phyloP scores from a whole-genome alignment of 495 filamentous ascomycete genomes.

The Xylaria castorea region DNA sequence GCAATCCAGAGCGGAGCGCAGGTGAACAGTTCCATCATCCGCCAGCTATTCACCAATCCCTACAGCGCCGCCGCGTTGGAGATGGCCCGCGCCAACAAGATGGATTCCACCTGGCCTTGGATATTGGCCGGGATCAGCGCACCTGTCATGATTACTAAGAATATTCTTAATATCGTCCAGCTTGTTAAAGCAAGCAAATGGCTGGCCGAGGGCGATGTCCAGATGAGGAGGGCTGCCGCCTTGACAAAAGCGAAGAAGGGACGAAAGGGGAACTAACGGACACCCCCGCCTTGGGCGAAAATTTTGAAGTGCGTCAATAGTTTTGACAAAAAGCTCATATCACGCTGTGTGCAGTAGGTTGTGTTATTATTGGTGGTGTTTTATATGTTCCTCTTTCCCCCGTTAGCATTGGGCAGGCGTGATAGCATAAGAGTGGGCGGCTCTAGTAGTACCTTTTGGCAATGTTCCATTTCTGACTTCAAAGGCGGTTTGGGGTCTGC shows the following conservation, averaged over 20 bases:
- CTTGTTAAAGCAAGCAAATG: conserved; percentile 91
- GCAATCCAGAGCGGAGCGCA: conserved; percentile 68
- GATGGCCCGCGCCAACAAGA: conserved; percentile 90
- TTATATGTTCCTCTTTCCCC: conserved; percentile 12
- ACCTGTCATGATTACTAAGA: conserved; percentile 89
- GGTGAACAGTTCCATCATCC: conserved; percentile 64
- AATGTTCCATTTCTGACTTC: not conserved
- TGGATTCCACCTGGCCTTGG: conserved; percentile 79
- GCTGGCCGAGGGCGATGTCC: conserved; percentile 86
- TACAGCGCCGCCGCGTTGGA: conserved; percentile 92
- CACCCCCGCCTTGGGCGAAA: not conserved
- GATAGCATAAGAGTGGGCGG: conserved; percentile 28
- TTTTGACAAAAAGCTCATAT: conserved; percentile 11
- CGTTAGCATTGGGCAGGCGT: conserved; percentile 30
- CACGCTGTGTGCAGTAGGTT: not conserved
- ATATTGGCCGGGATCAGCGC: conserved; percentile 79
- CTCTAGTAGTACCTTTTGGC: conserved; percentile 11
- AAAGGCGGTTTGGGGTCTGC: not conserved
- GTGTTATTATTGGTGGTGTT: not conserved
- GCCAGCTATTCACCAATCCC: conserved; percentile 77
- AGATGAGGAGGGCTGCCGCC: conserved; percentile 59
- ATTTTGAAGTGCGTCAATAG: not conserved
- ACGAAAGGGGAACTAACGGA: conserved; percentile 28
- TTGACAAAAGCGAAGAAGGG: conserved; percentile 55
- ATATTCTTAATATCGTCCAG: conserved; percentile 92